Evolutionary conservation across 2,329 filamentous ascomycete species (phyloP).

Genomic region (Boeremia exigua): DNA sequence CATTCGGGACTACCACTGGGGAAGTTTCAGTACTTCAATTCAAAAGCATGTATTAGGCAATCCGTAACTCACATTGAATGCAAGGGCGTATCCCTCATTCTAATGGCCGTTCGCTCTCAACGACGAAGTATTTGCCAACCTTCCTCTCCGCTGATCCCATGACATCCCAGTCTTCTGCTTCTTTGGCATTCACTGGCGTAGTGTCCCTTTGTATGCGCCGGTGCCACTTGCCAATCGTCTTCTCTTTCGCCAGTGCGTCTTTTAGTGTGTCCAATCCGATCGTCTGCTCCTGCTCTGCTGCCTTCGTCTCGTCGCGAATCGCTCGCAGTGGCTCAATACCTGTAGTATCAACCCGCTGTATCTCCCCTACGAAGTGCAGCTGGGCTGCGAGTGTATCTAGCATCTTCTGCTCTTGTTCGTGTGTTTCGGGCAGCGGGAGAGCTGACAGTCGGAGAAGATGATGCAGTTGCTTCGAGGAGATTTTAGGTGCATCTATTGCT

Average conservation of each 20-base stretch:
- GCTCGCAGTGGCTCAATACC: conserved; percentile 75
- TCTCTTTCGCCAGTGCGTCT: conserved; percentile 65
- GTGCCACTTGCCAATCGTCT: conserved; percentile 61
- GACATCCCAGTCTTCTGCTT: conserved; percentile 73
- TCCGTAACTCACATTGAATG: not conserved
- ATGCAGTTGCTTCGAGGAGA: conserved; percentile 73
- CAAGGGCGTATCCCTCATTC: conserved; percentile 22
- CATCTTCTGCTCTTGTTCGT: conserved; percentile 71
- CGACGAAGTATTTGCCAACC: conserved; percentile 77
- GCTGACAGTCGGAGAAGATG: conserved; percentile 91
- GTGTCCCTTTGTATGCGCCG: conserved; percentile 57
- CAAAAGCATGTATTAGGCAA: not conserved
- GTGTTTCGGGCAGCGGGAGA: conserved; percentile 72
- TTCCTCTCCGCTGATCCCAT: conserved; percentile 69
- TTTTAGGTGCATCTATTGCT: conserved; percentile 44
- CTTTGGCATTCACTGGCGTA: conserved; percentile 49
- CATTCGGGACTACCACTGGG: not conserved
- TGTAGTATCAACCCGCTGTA: conserved; percentile 78
- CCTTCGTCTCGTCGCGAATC: conserved; percentile 78
- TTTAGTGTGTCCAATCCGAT: conserved; percentile 65
- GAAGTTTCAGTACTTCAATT: not conserved
- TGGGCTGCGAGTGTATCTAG: conserved; percentile 78
- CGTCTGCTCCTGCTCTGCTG: conserved; percentile 62
- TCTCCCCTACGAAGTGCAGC: conserved; percentile 85
- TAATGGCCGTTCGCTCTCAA: conserved; percentile 63